These are phyloP conservation scores for Gynandropsis gynandra DNA, from an alignment of 345 rosid species.

Conservation along the genomic window DNA sequence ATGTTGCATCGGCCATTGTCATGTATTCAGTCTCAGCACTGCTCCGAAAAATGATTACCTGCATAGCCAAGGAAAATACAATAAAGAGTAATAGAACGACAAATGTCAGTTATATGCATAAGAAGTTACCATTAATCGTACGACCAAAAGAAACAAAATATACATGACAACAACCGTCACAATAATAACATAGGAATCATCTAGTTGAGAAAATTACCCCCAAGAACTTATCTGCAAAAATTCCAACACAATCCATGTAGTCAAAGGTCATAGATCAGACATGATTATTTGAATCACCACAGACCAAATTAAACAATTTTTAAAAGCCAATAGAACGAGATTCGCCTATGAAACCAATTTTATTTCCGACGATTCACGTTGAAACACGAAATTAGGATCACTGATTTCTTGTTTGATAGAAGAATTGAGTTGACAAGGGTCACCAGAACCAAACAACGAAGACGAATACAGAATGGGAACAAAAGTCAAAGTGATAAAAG, in stretches of 20 bases:
- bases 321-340: background rate
- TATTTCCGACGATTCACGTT: background rate
- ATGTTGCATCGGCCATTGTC: no score
- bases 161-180: background rate
- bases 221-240: background rate
- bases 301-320: background rate
- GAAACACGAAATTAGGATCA: conserved; percentile 8
- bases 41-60: no score
- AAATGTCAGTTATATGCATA: background rate
- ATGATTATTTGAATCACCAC: background rate
- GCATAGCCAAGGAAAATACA: no score
- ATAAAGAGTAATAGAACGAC: conserved; percentile 22
- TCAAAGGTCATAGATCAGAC: background rate
- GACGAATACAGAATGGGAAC: conserved; percentile 24
- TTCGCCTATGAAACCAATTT: background rate
- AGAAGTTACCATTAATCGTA: background rate
- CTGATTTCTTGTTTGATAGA: conserved; percentile 11
- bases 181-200: background rate
- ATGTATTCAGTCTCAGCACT: no score
- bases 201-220: background rate
- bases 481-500: conserved; percentile 48
- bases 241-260: background rate
- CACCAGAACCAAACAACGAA: conserved; percentile 3
- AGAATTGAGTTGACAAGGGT: conserved; percentile 1
- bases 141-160: no score